These are phyloP conservation scores for Ustulina deusta DNA, from an alignment of 2,329 filamentous ascomycete genomes.

Conservation along the genomic window DNA sequence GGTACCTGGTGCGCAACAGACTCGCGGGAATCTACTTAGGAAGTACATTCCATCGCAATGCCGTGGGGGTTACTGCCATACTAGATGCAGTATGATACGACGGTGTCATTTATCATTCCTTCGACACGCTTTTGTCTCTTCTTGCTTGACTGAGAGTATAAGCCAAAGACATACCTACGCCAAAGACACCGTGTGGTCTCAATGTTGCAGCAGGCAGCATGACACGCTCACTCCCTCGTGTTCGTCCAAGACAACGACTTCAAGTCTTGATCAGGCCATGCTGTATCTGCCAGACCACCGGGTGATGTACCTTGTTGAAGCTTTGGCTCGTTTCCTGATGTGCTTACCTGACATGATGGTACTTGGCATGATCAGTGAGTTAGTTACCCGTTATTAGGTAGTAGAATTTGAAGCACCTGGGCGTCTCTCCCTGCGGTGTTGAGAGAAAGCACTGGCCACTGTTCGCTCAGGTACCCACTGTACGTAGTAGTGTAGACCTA, in stretches of 20 bases:
- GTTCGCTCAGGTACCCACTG: not conserved
- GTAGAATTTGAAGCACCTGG: too few relatives aligned
- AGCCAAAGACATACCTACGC: constrained; percentile 21
- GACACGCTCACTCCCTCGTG: constrained; percentile 5
- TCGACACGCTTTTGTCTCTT: constrained; percentile 7
- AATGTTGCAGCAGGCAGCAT: constrained; percentile 12
- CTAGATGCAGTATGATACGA: constrained; percentile 10
- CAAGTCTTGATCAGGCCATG: constrained; percentile 23
- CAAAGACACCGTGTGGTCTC: constrained; percentile 22
- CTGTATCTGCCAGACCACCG: not conserved
- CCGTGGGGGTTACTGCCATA: constrained; percentile 13
- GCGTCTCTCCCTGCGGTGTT: not conserved
- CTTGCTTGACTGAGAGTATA: constrained; percentile 11
- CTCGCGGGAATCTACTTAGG: not conserved
- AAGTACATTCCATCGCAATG: not conserved
- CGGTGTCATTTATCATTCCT: constrained; percentile 14
- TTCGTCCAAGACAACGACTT: constrained; percentile 15
- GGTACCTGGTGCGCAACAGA: not conserved
- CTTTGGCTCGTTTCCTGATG: constrained; percentile 12
- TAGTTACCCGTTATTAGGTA: constrained; percentile 4
- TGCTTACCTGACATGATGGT: constrained; percentile 27
- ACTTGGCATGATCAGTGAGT: too few relatives aligned
- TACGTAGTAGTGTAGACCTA: not conserved
- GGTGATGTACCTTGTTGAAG: constrained; percentile 1
- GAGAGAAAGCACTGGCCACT: constrained; percentile 21